These are phyloP conservation scores for Phlebiopsis gigantea DNA, from an alignment of 768 basidiomycete genomes.

Conservation along the genomic window DNA sequence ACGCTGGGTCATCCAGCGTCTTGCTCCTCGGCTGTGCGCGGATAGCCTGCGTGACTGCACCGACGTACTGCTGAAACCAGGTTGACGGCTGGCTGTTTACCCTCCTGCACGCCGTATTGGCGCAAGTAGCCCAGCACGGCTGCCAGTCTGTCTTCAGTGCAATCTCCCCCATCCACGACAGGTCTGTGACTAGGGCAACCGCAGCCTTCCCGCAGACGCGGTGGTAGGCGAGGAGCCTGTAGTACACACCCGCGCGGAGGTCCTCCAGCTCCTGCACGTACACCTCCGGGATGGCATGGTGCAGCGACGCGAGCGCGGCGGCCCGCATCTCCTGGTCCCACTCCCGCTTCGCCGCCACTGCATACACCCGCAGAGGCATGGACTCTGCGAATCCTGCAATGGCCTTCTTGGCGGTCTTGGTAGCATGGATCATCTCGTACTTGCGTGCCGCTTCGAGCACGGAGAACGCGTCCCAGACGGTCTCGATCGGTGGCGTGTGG, in stretches of 20 bases:
- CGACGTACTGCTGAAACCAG: constrained; percentile 13
- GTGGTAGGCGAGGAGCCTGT: constrained; percentile 39
- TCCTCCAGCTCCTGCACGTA: constrained; percentile 35
- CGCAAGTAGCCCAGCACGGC: neutral
- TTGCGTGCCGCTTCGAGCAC: constrained; percentile 21
- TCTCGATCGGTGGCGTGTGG: constrained; percentile 5
- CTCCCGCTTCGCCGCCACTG: neutral
- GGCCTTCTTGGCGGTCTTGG: neutral
- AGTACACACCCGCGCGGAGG: constrained; percentile 36
- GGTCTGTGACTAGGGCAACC: constrained; percentile 3
- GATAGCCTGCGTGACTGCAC: constrained; percentile 12
- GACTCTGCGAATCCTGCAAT: neutral
- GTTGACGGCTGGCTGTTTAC: constrained; percentile 10
- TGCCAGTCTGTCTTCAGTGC: neutral
- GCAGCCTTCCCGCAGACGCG: constrained; percentile 29
- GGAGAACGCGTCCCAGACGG: constrained; percentile 9
- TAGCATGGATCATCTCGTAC: constrained; percentile 15
- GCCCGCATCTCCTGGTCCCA: constrained; percentile 6
- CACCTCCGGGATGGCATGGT: neutral
- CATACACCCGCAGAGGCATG: constrained; percentile 2
- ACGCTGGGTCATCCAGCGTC: constrained; percentile 11
- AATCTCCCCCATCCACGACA: constrained; percentile 5
- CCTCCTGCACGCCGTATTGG: constrained; percentile 8
- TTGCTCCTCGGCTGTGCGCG: constrained; percentile 11
- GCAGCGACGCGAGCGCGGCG: neutral